A percentile compares a stretch with the other conserved stretches of the same genome.
Conservation (phyloP, 352 stramenopile genomes). For the Halophytophthora polymorphica region DNA sequence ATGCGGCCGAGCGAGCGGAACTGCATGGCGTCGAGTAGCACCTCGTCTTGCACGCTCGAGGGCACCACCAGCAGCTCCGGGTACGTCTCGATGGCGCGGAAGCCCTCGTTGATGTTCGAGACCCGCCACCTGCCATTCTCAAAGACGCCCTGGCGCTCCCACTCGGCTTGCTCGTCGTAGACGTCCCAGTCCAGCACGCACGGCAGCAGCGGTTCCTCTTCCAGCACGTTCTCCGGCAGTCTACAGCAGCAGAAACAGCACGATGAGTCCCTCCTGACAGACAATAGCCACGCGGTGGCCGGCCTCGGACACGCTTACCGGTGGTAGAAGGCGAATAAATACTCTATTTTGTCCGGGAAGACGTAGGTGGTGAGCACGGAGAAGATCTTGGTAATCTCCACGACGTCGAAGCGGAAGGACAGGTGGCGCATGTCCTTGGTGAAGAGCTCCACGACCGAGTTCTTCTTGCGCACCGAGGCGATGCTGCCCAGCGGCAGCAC, state of each 20-base stretch:
- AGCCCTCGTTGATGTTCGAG: constrained; percentile 63
- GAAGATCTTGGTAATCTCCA: constrained; percentile 75
- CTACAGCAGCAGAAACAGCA: constrained; percentile 14
- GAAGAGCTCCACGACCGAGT: constrained; percentile 66
- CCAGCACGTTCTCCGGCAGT: constrained; percentile 39
- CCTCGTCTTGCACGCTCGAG: constrained; percentile 80
- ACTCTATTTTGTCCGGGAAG: constrained; percentile 82
- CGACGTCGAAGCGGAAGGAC: constrained; percentile 71
- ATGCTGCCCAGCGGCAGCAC: constrained; percentile 72
- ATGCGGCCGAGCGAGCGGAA: constrained; percentile 78
- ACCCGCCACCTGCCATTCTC: constrained; percentile 67
- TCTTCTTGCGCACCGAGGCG: constrained; percentile 75
- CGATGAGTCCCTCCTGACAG: too few relatives aligned
- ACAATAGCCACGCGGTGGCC: too few relatives aligned
- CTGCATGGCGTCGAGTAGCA: constrained; percentile 69
- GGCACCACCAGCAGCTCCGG: constrained; percentile 93
- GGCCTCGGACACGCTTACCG: constrained; percentile 20
- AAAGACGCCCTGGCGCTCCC: constrained; percentile 69
- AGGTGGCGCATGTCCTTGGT: constrained; percentile 80
- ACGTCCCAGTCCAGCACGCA: constrained; percentile 64
- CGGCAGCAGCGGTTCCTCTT: constrained; percentile 53
- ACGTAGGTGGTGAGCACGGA: constrained; percentile 79
- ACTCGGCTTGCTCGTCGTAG: constrained; percentile 63
- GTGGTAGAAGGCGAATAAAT: constrained; percentile 85
- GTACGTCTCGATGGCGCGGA: constrained; percentile 90